These are phyloP conservation scores for Boletus sp. DNA, from an alignment of 768 basidiomycete genomes.

Conservation along the genomic window DNA sequence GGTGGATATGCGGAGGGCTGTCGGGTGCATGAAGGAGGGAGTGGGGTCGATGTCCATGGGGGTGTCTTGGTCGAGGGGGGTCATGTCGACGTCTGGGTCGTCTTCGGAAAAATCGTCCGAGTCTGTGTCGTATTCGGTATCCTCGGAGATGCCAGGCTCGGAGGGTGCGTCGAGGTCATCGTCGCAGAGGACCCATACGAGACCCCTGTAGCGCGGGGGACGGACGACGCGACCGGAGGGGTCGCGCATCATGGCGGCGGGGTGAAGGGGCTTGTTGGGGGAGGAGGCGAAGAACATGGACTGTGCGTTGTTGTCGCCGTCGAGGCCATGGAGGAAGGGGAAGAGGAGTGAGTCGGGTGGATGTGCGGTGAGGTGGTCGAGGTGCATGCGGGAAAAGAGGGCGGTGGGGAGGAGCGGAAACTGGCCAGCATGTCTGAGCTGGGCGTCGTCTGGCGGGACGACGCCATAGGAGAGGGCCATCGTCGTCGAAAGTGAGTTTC, in stretches of 20 bases:
- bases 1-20: conserved; percentile 33
- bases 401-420: conserved; percentile 38
- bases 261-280: conserved; percentile 10
- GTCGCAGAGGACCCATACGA: conserved; percentile 81
- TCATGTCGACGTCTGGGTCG: conserved; percentile 29
- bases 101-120: conserved; percentile 30
- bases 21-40: conserved; percentile 39
- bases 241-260: conserved; percentile 28
- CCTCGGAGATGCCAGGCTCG: conserved; percentile 18
- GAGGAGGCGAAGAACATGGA: conserved; percentile 69
- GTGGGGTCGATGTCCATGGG: conserved; percentile 30
- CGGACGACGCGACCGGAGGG: conserved; percentile 24
- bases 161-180: conserved; percentile 49
- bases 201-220: conserved; percentile 60
- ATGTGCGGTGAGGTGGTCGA: conserved; percentile 63
- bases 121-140: conserved; percentile 32
- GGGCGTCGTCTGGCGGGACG: conserved; percentile 14
- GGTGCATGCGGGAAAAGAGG: conserved; percentile 61
- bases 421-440: conserved; percentile 3
- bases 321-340: conserved; percentile 86
- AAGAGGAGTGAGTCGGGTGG: conserved; percentile 81
- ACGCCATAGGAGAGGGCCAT: conserved; percentile 23
- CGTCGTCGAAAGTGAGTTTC: neutral
- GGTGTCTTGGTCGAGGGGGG: conserved; percentile 28
- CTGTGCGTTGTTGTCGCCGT: conserved; percentile 76